Evolutionary conservation across 345 rosid species (phyloP).

Genomic region (Mercurialis annua): DNA sequence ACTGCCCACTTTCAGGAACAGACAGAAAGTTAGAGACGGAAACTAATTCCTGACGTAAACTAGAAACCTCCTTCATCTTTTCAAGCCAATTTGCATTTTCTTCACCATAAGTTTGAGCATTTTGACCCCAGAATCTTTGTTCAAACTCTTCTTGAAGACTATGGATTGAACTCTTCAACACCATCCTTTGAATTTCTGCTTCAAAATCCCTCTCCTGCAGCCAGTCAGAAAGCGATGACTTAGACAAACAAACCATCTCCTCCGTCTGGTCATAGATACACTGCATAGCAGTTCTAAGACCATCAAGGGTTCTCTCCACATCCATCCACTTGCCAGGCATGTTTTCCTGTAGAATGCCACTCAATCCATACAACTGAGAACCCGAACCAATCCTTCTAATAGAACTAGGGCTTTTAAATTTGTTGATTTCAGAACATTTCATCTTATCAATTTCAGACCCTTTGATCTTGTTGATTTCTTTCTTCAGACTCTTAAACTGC

Average conservation of each 20-base stretch:
- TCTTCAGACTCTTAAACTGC: slow-evolving; percentile 55
- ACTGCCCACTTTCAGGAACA: slow-evolving; percentile 47
- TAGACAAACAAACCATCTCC: slow-evolving; percentile 21
- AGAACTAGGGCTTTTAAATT: slow-evolving; percentile 35
- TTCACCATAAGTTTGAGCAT: slow-evolving; percentile 29
- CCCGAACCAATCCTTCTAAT: slow-evolving; percentile 31
- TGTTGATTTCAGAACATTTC: slow-evolving; percentile 35
- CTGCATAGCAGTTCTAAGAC: slow-evolving; percentile 17
- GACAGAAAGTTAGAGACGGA: slow-evolving; percentile 47
- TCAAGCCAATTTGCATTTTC: slow-evolving; percentile 36
- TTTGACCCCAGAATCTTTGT: slow-evolving; percentile 41
- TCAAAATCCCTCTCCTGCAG: slow-evolving; percentile 50
- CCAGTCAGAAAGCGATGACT: slow-evolving; percentile 40
- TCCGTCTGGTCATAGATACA: slow-evolving; percentile 6
- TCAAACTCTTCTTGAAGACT: slow-evolving; percentile 58
- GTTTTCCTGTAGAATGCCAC: slow-evolving; percentile 38
- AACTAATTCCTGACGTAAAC: slow-evolving; percentile 68
- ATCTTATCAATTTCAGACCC: slow-evolving; percentile 11
- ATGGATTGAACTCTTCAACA: slow-evolving; percentile 39
- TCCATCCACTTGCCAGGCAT: slow-evolving; percentile 31
- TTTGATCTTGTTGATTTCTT: slow-evolving; percentile 48
- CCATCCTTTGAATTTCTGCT: slow-evolving; percentile 46
- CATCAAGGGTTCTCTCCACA: slow-evolving; percentile 22
- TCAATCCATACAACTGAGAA: slow-evolving; percentile 43
- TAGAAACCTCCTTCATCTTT: slow-evolving; percentile 55